phyloP scores from a whole-genome alignment of 371 early-diverging fungal species.

The Edhazardia aedis region DNA sequence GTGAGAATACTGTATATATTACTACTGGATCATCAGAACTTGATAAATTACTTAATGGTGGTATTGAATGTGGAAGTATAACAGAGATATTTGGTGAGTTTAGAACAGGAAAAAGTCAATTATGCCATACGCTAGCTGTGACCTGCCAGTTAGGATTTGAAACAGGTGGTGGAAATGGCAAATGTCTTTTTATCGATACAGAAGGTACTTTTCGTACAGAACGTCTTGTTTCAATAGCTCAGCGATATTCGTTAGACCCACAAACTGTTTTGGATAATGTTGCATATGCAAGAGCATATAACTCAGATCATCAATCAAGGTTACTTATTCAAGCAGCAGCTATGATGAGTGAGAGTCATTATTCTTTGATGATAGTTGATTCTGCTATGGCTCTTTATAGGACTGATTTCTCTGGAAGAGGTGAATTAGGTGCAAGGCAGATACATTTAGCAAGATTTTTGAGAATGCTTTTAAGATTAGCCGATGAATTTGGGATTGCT shows the following conservation, averaged over 20 bases:
- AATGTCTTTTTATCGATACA: slow-evolving; percentile 89
- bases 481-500: slow-evolving; percentile 88
- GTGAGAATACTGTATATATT: slow-evolving; percentile 61
- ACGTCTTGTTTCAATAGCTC: slow-evolving; percentile 65
- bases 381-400: slow-evolving; percentile 82
- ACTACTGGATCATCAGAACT: slow-evolving; percentile 81
- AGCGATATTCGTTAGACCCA: slow-evolving; percentile 50
- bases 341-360: slow-evolving; percentile 73
- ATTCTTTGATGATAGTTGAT: slow-evolving; percentile 72
- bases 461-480: slow-evolving; percentile 62
- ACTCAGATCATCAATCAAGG: slow-evolving; percentile 79
- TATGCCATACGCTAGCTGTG: slow-evolving; percentile 89
- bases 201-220: slow-evolving; percentile 93
- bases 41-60: slow-evolving; percentile 76
- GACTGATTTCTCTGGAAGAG: slow-evolving; percentile 86
- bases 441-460: slow-evolving; percentile 79
- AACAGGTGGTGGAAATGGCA: slow-evolving; percentile 78
- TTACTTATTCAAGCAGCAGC: slow-evolving; percentile 71
- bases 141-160: slow-evolving; percentile 70
- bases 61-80: slow-evolving; percentile 87
- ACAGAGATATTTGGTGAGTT: slow-evolving; percentile 99
- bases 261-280: slow-evolving; percentile 76
- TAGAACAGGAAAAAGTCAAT: slow-evolving; percentile 90
- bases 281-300: slow-evolving; percentile 80
- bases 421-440: slow-evolving; percentile 84